A percentile compares a stretch with the other conserved stretches of the same genome.
These are phyloP conservation scores for Symbiodinium pilosum DNA, from an alignment of 73 alveolate genomes.

Conservation along the genomic window DNA sequence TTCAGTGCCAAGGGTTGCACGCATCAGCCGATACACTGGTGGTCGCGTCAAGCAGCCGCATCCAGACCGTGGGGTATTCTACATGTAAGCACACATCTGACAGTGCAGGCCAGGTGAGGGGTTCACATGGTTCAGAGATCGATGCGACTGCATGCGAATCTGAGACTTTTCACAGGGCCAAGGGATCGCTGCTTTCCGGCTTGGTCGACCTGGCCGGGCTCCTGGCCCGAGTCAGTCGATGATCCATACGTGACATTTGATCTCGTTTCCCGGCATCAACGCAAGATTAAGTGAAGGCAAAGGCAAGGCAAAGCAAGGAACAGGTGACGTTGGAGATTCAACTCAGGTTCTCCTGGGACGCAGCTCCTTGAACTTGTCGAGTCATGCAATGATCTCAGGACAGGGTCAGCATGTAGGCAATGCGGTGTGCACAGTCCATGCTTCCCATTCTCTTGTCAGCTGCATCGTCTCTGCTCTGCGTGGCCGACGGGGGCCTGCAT, in stretches of 20 bases:
- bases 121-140: background rate
- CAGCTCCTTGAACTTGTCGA: background rate
- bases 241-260: constrained; percentile 29
- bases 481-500: background rate
- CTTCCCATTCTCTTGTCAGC: background rate
- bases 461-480: background rate
- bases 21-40: constrained; percentile 23
- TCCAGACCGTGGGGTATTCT: background rate
- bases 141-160: no score
- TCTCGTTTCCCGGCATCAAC: background rate
- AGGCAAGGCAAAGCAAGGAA: background rate
- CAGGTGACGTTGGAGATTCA: background rate
- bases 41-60: background rate
- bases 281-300: background rate
- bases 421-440: no score
- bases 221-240: constrained; percentile 27
- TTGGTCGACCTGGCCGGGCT: constrained; percentile 13
- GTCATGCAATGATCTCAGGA: background rate
- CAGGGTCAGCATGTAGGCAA: background rate
- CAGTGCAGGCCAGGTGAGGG: background rate
- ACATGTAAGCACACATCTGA: constrained; percentile 30
- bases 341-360: constrained; percentile 23
- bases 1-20: background rate
- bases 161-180: background rate
- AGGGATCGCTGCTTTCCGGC: constrained; percentile 30